Base-by-base conservation (phyloP, 139 green algal species). In the Coelastrella sp. region DNA sequence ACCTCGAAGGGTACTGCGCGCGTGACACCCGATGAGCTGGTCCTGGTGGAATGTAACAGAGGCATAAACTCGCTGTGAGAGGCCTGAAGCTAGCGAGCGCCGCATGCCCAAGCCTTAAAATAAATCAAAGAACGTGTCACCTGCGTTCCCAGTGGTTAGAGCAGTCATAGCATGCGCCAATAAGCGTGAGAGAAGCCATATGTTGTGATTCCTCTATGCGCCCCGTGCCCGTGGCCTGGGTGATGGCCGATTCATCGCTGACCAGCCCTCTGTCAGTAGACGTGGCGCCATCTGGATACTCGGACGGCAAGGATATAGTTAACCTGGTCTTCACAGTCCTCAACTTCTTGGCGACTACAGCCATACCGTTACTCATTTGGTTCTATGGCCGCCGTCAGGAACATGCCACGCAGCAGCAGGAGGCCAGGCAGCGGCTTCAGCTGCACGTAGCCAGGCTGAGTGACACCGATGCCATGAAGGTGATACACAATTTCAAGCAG, bases 231-330 rank as follows among this genome's bases (percentile, higher is more conserved):
- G n/a, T n/a, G n/a, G n/a, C n/a, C n/a, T n/a, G n/a, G n/a, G n/a
- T 68, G 10, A 68, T 68, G 61, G 61, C 61, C 61, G 61, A 68
- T 68, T 10, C 7, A 68, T 7, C 61, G 61, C 61, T 10, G 7
- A 68, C 10, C 61, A 68, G 10, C 61, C 61, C 61, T 7, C 61
- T 68, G 61, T 10, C 61, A 16, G 77, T 83, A 64, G n/a, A 56
- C n/a, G 77, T 83, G 8, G 77, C 61, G 56, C n/a, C 77, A 8
- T 83, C 77, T 83, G 77, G 77, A n/a, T 83, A 64, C 11, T 22
- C 20, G 19, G 17, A 83, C 19, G 5, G 14, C 77, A 83, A 64
- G 5, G 77, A 83, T 60, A 6, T 5, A 22, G 19, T 64, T 58
- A 64, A 61, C 54, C n/a, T 83, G 13, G 5, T 83, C 8, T n/a